Evolutionary conservation across 1,284 basidiomycete genomes (phyloP).

Genomic region (Cryptococcus wingfieldii): DNA sequence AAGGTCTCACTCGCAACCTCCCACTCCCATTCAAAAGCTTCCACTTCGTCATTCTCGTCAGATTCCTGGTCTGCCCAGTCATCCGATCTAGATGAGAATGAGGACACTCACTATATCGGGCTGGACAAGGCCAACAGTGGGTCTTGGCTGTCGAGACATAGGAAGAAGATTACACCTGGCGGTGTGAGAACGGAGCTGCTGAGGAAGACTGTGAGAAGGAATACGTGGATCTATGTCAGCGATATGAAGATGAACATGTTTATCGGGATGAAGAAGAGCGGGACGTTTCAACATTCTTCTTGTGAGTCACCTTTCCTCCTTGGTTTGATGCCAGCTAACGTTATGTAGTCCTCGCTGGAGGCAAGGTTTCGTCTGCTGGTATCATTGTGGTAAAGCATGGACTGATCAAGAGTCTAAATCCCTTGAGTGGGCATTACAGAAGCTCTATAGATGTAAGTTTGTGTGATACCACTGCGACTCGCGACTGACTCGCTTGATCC

Average conservation of each 20-base stretch:
- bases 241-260: slow-evolving; percentile 59
- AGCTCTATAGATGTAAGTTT: slow-evolving; percentile 54
- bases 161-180: slow-evolving; percentile 55
- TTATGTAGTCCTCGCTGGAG: slow-evolving; percentile 42
- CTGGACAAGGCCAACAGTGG: slow-evolving; percentile 37
- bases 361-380: slow-evolving; percentile 59
- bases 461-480: not conserved
- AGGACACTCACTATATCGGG: slow-evolving; percentile 56
- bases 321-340: slow-evolving; percentile 32
- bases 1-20: not conserved
- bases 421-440: slow-evolving; percentile 65
- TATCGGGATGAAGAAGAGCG: slow-evolving; percentile 65
- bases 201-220: slow-evolving; percentile 57
- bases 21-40: not conserved
- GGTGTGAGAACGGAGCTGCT: slow-evolving; percentile 59
- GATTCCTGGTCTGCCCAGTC: slow-evolving; percentile 22
- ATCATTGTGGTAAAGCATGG: slow-evolving; percentile 65
- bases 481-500: not conserved
- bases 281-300: slow-evolving; percentile 67
- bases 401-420: slow-evolving; percentile 60
- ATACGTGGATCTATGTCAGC: slow-evolving; percentile 67
- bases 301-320: slow-evolving; percentile 46
- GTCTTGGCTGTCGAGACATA: slow-evolving; percentile 49
- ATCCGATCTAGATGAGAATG: slow-evolving; percentile 45
- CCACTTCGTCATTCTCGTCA: slow-evolving; percentile 9